These are phyloP conservation scores for Leccinum ochraceum DNA, from an alignment of 768 basidiomycete species.

Conservation along the genomic window DNA sequence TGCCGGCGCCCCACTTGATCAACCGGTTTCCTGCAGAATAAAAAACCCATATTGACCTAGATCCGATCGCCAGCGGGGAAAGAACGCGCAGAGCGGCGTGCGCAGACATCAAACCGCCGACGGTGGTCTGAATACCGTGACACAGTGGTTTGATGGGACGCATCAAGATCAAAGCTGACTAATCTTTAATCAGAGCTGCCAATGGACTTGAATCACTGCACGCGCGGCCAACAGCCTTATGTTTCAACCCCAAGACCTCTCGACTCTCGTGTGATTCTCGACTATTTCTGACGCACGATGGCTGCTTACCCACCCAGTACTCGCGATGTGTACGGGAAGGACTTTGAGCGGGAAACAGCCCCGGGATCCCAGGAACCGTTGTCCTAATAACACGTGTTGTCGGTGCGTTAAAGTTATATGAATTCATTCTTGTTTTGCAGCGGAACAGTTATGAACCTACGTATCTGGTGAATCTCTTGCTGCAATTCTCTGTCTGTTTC, in stretches of 20 bases:
- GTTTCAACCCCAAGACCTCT: too few species aligned
- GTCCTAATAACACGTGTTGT: not conserved
- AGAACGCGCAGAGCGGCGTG: not conserved
- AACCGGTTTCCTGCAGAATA: not conserved
- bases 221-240: too few species aligned
- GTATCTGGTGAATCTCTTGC: not conserved
- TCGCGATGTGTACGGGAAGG: not conserved
- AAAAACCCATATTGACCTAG: not conserved
- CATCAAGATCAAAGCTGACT: not conserved
- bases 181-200: not conserved
- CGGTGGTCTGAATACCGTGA: too few species aligned
- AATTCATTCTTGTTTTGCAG: not conserved
- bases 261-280: not conserved
- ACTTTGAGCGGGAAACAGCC: not conserved
- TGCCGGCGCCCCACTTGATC: not conserved
- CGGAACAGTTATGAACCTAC: not conserved
- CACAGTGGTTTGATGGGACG: too few species aligned
- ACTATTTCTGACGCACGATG: not conserved
- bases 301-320: not conserved
- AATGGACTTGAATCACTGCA: too few species aligned
- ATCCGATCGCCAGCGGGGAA: conserved; percentile 4
- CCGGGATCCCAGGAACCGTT: not conserved
- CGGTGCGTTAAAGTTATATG: not conserved
- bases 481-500: not conserved
- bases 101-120: not conserved